Percentiles rank a stretch among this genome's conserved stretches.
Conservation (phyloP, 2,329 filamentous ascomycete genomes). For the Grosmannia serpens region DNA sequence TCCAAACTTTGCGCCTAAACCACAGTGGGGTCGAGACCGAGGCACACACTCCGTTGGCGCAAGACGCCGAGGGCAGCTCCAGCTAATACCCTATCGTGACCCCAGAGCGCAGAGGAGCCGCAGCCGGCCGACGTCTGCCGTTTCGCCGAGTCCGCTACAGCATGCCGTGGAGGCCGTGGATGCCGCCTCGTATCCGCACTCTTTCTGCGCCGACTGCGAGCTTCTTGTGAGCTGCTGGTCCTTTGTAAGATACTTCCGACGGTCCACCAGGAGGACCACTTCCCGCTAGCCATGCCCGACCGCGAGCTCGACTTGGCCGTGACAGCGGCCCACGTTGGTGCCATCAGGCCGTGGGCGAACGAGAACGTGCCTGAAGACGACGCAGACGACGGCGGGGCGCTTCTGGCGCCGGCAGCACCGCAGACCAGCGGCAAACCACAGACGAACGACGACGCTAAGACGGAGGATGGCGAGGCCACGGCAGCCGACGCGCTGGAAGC, state of each 20-base stretch:
- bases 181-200: not conserved
- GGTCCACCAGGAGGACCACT: not conserved
- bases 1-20: not conserved
- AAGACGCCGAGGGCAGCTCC: not conserved
- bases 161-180: constrained; percentile 1
- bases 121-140: not conserved
- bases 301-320: not conserved
- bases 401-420: not conserved
- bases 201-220: not conserved
- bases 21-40: not conserved
- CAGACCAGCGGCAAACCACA: not conserved
- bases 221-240: not conserved
- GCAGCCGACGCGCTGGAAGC: not conserved
- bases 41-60: not conserved
- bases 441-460: too few species aligned
- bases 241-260: not conserved
- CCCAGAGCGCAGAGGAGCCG: not conserved
- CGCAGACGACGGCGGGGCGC: constrained; percentile 2
- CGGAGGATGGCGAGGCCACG: not conserved
- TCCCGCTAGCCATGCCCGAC: not conserved
- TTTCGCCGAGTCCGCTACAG: not conserved
- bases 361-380: not conserved
- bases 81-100: not conserved
- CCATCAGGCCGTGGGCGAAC: not conserved
- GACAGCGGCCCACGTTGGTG: not conserved